These are phyloP conservation scores for Monilinia fructicola DNA, from an alignment of 2,329 filamentous ascomycete species.

Conservation along the genomic window DNA sequence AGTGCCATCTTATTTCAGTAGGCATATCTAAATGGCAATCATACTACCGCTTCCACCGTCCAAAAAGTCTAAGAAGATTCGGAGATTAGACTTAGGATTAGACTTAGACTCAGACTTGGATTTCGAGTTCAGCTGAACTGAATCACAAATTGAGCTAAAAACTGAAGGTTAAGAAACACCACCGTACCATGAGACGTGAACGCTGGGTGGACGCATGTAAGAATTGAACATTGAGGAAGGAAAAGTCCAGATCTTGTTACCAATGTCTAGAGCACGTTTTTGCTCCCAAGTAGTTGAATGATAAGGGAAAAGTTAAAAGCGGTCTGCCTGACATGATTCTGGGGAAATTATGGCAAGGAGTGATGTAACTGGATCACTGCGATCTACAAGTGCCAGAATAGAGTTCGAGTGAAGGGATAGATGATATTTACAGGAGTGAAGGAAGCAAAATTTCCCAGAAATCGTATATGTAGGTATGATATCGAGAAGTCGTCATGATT, in stretches of 20 bases:
- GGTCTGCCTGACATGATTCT: background rate
- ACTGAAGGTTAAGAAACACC: background rate
- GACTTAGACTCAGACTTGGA: background rate
- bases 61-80: background rate
- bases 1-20: background rate
- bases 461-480: background rate
- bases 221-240: background rate
- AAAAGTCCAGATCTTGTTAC: slow-evolving; percentile 11
- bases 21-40: background rate
- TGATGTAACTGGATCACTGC: slow-evolving; percentile 6
- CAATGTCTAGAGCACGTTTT: background rate
- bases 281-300: background rate
- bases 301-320: slow-evolving; percentile 9
- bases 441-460: background rate
- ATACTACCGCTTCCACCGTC: background rate
- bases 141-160: background rate
- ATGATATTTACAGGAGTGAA: background rate
- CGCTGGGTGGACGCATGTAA: background rate
- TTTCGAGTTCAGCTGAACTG: background rate
- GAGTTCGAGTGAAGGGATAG: slow-evolving; percentile 4
- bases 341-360: background rate
- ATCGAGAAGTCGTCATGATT: background rate
- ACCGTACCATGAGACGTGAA: background rate
- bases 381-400: slow-evolving; percentile 8
- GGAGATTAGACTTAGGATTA: background rate